Percentiles rank a stretch among this genome's conserved stretches.
These are phyloP conservation scores for Aureobasidium uvarum DNA, from an alignment of 2,329 filamentous ascomycete genomes.

Conservation along the genomic window DNA sequence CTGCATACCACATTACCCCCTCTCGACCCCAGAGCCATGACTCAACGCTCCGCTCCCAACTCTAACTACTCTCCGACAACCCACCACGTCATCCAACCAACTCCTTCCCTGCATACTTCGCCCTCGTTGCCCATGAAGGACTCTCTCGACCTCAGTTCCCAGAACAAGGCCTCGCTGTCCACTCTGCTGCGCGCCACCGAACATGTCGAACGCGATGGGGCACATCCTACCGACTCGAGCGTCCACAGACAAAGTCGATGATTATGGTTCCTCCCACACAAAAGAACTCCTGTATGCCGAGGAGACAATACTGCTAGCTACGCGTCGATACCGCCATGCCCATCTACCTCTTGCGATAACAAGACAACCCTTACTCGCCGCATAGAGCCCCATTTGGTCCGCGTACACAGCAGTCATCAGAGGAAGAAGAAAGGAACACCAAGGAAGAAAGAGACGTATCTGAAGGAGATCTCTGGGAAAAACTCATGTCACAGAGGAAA, in stretches of 20 bases:
- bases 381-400: neutral
- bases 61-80: neutral
- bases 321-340: neutral
- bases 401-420: neutral
- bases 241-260: neutral
- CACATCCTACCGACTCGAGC: neutral
- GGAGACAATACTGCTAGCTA: neutral
- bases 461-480: too few relatives aligned
- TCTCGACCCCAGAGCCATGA: slow-evolving; percentile 1
- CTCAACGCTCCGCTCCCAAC: neutral
- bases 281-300: too few relatives aligned
- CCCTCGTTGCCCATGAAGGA: neutral
- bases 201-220: slow-evolving; percentile 19
- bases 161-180: slow-evolving; percentile 11
- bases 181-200: slow-evolving; percentile 17
- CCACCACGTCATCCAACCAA: neutral
- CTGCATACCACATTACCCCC: slow-evolving; percentile 23
- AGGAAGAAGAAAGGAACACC: neutral
- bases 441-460: neutral
- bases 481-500: too few relatives aligned
- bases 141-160: neutral
- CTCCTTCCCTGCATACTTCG: neutral
- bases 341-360: neutral
- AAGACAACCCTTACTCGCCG: slow-evolving; percentile 16
- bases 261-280: neutral